Evolutionary conservation across 2,329 filamentous ascomycete species (phyloP), one percentile per base, ranked within the genome.

Genomic region (Monosporascus sp.): DNA sequence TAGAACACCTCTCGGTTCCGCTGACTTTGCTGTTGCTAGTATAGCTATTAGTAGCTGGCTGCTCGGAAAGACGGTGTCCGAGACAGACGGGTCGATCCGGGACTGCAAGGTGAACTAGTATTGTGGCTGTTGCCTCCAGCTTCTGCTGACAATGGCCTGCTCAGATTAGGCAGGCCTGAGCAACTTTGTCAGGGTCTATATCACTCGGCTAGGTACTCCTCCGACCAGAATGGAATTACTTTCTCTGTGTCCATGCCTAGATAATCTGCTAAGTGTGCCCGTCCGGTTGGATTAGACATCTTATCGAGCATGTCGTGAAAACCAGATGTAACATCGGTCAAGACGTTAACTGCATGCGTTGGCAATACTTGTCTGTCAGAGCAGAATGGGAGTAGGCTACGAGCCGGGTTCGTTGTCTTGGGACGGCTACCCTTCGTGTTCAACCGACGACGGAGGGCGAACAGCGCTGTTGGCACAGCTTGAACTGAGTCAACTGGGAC

Each of bases 401-500:
- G 62, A 44, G 56, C 59, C 40, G 62, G 57, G n/a, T 55, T 60
- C 3, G 55, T 38, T 7, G 47, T 47, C 49, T 52, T 63, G 45
- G 26, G 50, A 17, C 47, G 11, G 11, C 49, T 46, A 19, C 48
- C 46, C 22, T 54, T 51, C 7, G 57, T 64, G 58, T 48, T 53
- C 2, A 70, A 55, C 53, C 71, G 66, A 46, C 60, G 59, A 50
- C 68, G 65, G 52, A 80, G 72, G 1, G 65, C 58, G n/a, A 67
- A 63, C 22, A 82, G 62, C 9, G 66, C 69, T 2, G 60, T 50
- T n/a, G 70, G 65, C 17, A 80, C 64, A 16, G 69, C 65, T 11
- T 61, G 55, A 40, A 66, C 53, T 1, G 66, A 67, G 17, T 69
- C 62, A 49, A 80, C 64, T 3, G 77, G 77, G 19, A 81, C 63